Evolutionary conservation across 352 stramenopile species (phyloP), one percentile per base, ranked within the genome.

Genomic region (Phytophthora tentaculata): DNA sequence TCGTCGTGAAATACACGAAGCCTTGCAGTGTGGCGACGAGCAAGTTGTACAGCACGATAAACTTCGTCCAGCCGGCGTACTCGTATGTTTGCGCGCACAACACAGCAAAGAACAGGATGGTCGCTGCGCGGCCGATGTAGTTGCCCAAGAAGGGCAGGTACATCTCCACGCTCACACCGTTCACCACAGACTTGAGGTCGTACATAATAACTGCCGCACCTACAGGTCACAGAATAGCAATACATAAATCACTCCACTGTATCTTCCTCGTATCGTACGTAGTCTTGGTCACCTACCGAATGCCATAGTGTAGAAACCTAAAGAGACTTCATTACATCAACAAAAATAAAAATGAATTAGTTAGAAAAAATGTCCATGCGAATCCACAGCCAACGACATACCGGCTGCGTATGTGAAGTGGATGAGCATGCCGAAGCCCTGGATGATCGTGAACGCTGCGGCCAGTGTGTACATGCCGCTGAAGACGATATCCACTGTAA

Each of bases 111-210:
- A 91, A 96, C 14, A 91, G 68, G 53, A 96, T 86, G 50, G 86
- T 92, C 23, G 88, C 64, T 17, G 84, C 86, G 23, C 88, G 88
- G n/a, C 88, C 88, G 17, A 96, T 87, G 69, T 94, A 94, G 68
- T 94, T 96, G 67, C 86, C 84, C 10, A 96, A 67, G 66, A 96
- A 96, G n/a, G 88, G 88, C 47, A 96, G 84, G 68, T 91, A 96
- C 66, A 80, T 73, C 69, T 96, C 88, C 55, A 96, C 76, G 51
- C 84, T 93, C 57, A 96, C 70, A 57, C 86, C 85, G 64, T 92
- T 84, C 28, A 96, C 84, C 51, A 94, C 76, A 14, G 84, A 90
- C 73, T 96, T 96, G 45, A 96, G 74, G 65, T 96, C 88, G 54
- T 91, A 94, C 61, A 96, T 74, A 54, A 96, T 91, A 60, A 92